Percentiles rank a stretch among this genome's conserved stretches.
Evolutionary conservation across 2,329 filamentous ascomycete species (phyloP).

Genomic region (Penicillium freii): DNA sequence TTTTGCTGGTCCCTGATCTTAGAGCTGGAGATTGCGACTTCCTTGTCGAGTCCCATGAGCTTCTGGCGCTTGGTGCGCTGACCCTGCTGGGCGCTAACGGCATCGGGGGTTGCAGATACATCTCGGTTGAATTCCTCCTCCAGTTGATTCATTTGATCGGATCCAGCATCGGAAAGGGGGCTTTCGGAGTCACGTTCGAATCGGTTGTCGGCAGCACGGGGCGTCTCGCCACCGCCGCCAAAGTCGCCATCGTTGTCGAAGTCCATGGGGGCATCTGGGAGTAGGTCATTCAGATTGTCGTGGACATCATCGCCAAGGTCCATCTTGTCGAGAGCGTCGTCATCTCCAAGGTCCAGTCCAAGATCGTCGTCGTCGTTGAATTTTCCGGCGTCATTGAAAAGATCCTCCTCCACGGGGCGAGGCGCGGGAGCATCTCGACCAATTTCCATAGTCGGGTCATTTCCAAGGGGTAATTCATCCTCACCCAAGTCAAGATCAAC

Average conservation of each 20-base stretch:
- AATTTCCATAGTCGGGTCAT: slow-evolving; percentile 72
- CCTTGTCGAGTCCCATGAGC: slow-evolving; percentile 74
- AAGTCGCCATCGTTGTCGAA: slow-evolving; percentile 55
- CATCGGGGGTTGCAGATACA: slow-evolving; percentile 43
- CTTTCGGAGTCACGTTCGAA: slow-evolving; percentile 67
- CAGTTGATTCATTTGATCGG: slow-evolving; percentile 59
- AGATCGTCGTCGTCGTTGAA: slow-evolving; percentile 56
- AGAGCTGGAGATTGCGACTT: slow-evolving; percentile 71
- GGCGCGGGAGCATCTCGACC: slow-evolving; percentile 79
- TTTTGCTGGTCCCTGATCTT: slow-evolving; percentile 84
- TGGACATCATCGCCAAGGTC: slow-evolving; percentile 38
- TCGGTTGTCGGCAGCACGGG: slow-evolving; percentile 45
- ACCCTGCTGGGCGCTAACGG: slow-evolving; percentile 59
- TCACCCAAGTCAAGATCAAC: slow-evolving; percentile 70
- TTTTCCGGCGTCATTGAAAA: slow-evolving; percentile 63
- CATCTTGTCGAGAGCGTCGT: slow-evolving; percentile 43
- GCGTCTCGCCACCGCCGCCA: slow-evolving; percentile 53
- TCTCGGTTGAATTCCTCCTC: slow-evolving; percentile 36
- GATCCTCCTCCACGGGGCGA: slow-evolving; percentile 56
- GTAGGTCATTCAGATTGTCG: slow-evolving; percentile 59
- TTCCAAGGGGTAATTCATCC: slow-evolving; percentile 64
- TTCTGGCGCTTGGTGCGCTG: slow-evolving; percentile 78
- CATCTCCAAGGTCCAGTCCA: slow-evolving; percentile 47
- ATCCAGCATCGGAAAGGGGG: slow-evolving; percentile 67
- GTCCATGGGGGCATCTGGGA: slow-evolving; percentile 55